Conservation (phyloP, 352 stramenopile genomes). For the Phytophthora tentaculata region DNA sequence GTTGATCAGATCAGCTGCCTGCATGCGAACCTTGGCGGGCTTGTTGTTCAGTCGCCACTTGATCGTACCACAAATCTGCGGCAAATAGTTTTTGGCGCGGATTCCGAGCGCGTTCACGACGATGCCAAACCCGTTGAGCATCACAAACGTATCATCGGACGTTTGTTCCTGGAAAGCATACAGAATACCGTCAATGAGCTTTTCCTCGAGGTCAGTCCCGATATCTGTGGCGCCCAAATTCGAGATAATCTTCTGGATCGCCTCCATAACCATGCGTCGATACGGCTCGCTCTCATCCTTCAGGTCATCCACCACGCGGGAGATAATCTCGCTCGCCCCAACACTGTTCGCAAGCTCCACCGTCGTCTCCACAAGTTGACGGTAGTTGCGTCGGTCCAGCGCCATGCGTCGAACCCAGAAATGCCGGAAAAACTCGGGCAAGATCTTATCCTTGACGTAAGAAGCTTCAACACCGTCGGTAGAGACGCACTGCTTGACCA, state of each 20-base stretch:
- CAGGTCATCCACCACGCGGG: constrained; percentile 97
- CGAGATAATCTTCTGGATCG: constrained; percentile 97
- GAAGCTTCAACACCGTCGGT: constrained; percentile 98
- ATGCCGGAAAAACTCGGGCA: constrained; percentile 99
- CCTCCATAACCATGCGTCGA: constrained; percentile 99
- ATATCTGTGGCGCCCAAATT: constrained; percentile 98
- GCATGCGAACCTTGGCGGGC: constrained; percentile 98
- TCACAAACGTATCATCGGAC: constrained; percentile 94
- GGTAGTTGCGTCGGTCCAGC: constrained; percentile 97
- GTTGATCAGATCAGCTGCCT: constrained; percentile 98
- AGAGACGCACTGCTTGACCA: constrained; percentile 98
- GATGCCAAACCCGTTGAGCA: constrained; percentile 98
- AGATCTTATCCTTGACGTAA: constrained; percentile 98
- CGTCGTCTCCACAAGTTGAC: constrained; percentile 98
- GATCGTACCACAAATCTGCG: constrained; percentile 98
- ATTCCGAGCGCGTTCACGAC: constrained; percentile 98
- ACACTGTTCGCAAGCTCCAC: constrained; percentile 99
- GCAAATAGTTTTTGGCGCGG: constrained; percentile 98
- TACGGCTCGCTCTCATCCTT: constrained; percentile 99
- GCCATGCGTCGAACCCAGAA: constrained; percentile 99
- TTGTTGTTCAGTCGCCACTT: constrained; percentile 99
- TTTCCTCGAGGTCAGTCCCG: constrained; percentile 96
- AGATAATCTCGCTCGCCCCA: constrained; percentile 98
- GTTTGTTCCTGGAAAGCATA: constrained; percentile 99
- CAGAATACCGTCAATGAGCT: constrained; percentile 99